Base-by-base conservation (phyloP, 768 basidiomycete genomes). In the Cyathus striatus region DNA sequence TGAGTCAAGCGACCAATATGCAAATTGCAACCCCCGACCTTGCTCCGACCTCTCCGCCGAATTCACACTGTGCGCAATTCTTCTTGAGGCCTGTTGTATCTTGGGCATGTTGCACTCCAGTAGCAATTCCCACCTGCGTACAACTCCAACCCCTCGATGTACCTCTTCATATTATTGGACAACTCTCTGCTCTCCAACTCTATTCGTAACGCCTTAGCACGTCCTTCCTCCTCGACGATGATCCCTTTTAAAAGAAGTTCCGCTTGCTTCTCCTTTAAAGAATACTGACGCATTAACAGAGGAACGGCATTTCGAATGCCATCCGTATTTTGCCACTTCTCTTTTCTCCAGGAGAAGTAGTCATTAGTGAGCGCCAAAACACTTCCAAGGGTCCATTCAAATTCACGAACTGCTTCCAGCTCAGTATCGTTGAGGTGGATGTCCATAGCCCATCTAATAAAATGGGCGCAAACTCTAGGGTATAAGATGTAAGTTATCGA, bases 291-390 rank as follows among this genome's bases (percentile, higher is more conserved):
- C 53, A 57, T 57, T 16, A 59, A 30, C 17, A 57, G 25, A 9
- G 52, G 52, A 13, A 57, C 44, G 2, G 55, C 49, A 37, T 57
- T 56, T 9, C 49, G 38, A 23, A 55, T 41, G 16, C 53, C 44
- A 45, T 56, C 57, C 17, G 57, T 56, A 6, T 17, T 20, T 17
- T 53, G 43, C 23, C 45, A 41, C 23, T 49, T 50, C 32, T 59
- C 57, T 41, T 50, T 59, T 21, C 45, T 49, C 57, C 57, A 59
- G 13, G 57, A 58, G 41, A 56, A 58, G 33, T 54, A 56, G 43
- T 58, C 57, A 41, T 58, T 58, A 6, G 48, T 53, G 16, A 58
- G 34, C 4, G 51, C 55, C 22, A 54, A 35, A 22, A 52, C 47
- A 23, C 50, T 40, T 12, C 52, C 56, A 16, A 49, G 46, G 2